phyloP scores from a whole-genome alignment of 1,139 yeast species.

The Diutina neorugosa region DNA sequence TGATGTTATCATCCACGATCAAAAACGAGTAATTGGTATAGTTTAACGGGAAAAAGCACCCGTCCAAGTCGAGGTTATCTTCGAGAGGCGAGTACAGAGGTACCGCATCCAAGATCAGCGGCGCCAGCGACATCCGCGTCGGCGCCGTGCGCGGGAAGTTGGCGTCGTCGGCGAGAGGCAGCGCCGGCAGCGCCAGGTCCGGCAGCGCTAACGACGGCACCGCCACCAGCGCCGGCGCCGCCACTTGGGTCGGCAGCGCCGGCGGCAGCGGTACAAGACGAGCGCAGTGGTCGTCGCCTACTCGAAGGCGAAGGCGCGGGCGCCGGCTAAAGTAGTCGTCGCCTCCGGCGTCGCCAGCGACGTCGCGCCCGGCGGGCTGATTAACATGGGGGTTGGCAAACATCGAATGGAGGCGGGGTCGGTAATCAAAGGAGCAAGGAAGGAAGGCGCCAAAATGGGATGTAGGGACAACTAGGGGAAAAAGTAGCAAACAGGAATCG shows the following conservation, averaged over 20 bases:
- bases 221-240: not conserved
- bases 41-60: constrained; percentile 11
- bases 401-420: not conserved
- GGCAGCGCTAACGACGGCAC: not conserved
- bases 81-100: not conserved
- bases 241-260: not conserved
- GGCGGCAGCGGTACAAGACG: not conserved
- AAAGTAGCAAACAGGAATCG: not conserved
- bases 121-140: not conserved
- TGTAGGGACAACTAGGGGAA: not conserved
- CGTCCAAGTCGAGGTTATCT: constrained; percentile 10
- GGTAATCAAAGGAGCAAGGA: not conserved
- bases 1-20: constrained; percentile 32
- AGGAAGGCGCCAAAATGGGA: not conserved
- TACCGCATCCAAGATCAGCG: not conserved
- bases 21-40: constrained; percentile 18
- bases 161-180: not conserved
- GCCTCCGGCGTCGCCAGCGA: not conserved
- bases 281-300: not conserved
- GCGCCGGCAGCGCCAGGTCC: not conserved
- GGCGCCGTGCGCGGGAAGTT: not conserved
- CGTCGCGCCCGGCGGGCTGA: not conserved
- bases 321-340: not conserved
- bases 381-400: not conserved
- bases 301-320: not conserved